These are phyloP conservation scores for Brassica balearica DNA, from an alignment of 441 rosid genomes.

Conservation along the genomic window DNA sequence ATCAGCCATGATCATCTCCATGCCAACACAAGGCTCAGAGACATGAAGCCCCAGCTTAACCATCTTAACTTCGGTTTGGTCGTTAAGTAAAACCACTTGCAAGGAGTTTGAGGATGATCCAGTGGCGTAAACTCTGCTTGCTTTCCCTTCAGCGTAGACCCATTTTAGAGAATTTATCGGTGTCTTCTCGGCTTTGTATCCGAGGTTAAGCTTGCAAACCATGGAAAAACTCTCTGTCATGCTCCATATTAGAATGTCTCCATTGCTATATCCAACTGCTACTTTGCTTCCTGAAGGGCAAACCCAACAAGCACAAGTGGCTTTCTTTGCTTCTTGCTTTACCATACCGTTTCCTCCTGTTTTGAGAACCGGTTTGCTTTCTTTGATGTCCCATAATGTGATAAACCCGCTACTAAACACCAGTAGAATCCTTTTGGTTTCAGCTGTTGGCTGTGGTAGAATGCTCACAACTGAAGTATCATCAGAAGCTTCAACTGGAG, in stretches of 20 bases:
- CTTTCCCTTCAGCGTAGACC: conserved; percentile 74
- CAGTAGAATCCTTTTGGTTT: conserved; percentile 84
- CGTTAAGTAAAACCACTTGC: conserved; percentile 84
- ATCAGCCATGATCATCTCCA: conserved; percentile 76
- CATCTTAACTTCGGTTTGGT: conserved; percentile 78
- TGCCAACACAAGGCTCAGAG: conserved; percentile 81
- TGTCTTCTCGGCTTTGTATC: conserved; percentile 75
- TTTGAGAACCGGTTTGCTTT: conserved; percentile 64
- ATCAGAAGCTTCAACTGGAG: conserved; percentile 55
- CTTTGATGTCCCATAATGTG: conserved; percentile 75
- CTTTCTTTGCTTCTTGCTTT: conserved; percentile 69
- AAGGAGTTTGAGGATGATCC: conserved; percentile 67
- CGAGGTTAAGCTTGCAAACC: conserved; percentile 78
- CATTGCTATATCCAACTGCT: conserved; percentile 79
- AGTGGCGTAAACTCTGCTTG: conserved; percentile 75
- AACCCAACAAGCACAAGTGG: conserved; percentile 87
- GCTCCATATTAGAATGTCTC: conserved; percentile 81
- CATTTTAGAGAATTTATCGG: conserved; percentile 78
- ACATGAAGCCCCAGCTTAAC: conserved; percentile 78
- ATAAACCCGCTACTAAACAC: conserved; percentile 76
- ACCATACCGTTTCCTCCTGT: conserved; percentile 63
- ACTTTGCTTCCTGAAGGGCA: conserved; percentile 87
- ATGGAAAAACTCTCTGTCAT: conserved; percentile 56
- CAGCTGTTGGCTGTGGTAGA: conserved; percentile 81
- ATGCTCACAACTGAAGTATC: conserved; percentile 64